Base-by-base conservation (phyloP, 2,329 filamentous ascomycete species). In the Ramichloridium luteum region DNA sequence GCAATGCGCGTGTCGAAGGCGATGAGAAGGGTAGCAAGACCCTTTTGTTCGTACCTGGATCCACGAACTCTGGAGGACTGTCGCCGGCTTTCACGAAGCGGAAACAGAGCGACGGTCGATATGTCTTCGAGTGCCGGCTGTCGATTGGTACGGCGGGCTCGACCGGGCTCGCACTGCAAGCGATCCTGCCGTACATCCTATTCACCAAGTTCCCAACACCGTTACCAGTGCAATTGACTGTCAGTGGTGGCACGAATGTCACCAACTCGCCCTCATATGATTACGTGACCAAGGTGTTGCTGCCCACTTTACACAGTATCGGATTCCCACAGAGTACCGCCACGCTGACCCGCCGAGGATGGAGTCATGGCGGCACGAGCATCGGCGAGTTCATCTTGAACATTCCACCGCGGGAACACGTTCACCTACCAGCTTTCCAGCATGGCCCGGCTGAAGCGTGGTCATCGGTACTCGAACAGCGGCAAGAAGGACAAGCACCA, bases 181-280 rank as follows among this genome's bases (percentile, higher is more conserved):
- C 72, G 4, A 53, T 76, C 3, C 61, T 75, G 23, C 72, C 72
- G 0, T 74, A 66, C 40, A 49, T 75, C 3, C 49, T 76, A 2
- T 65, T 71, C 49, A 36, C 39, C 2, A 25, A 23, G 6, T 27
- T 43, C 2, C 45, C 40, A 3, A 43, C 41, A 3, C 34, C 27
- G 3, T 25, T 36, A 14, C 43, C 43, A 1, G 41, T 59, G 5
- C 44, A 39, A 13, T 40, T 75, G 6, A 58, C 48, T 2, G 61
- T 76, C 20, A 64, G 55, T 6, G 72, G 72, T 4, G 72, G 72
- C 5, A 76, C 72, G 0, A 74, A 75, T 41, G 65, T 70, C 2
- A 64, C 64, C 1, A 60, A 56, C 17, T 65, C 67, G 1, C 70
- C 70, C 5, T 70, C 66, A 3, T 62, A 60, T 44, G 72, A 76